A percentile compares a stretch with the other conserved stretches of the same genome.
These are phyloP conservation scores for Metarhizium guizhouense DNA, from an alignment of 2,329 filamentous ascomycete species.

Conservation along the genomic window DNA sequence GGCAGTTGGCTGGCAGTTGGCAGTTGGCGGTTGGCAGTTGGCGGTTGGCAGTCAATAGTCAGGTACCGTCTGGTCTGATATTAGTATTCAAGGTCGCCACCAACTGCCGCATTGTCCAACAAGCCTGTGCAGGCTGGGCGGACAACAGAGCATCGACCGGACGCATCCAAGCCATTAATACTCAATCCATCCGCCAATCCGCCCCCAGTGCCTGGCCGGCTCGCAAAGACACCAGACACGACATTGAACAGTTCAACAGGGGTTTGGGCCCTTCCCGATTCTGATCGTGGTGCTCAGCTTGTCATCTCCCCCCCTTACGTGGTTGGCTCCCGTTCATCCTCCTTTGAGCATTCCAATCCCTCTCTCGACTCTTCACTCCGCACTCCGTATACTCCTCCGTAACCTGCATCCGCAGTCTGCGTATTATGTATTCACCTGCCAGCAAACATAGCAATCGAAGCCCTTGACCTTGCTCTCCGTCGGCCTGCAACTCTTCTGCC, in stretches of 20 bases:
- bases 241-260: background rate
- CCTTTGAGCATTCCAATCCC: slow-evolving; percentile 1
- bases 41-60: background rate
- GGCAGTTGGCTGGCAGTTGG: background rate
- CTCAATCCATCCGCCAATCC: too few species aligned
- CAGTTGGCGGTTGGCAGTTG: background rate
- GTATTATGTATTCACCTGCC: too few species aligned
- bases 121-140: too few species aligned
- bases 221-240: background rate
- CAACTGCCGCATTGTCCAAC: too few species aligned
- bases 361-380: background rate
- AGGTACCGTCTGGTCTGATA: too few species aligned
- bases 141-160: too few species aligned
- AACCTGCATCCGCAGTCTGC: background rate
- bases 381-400: background rate
- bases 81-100: too few species aligned
- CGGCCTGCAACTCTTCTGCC: background rate
- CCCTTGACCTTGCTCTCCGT: background rate
- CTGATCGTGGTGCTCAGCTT: background rate
- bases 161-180: too few species aligned
- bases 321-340: background rate
- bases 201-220: background rate
- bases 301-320: background rate
- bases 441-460: background rate
- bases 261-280: background rate